These are phyloP conservation scores for Agaricus blazei DNA, from an alignment of 768 basidiomycete genomes.

Conservation along the genomic window DNA sequence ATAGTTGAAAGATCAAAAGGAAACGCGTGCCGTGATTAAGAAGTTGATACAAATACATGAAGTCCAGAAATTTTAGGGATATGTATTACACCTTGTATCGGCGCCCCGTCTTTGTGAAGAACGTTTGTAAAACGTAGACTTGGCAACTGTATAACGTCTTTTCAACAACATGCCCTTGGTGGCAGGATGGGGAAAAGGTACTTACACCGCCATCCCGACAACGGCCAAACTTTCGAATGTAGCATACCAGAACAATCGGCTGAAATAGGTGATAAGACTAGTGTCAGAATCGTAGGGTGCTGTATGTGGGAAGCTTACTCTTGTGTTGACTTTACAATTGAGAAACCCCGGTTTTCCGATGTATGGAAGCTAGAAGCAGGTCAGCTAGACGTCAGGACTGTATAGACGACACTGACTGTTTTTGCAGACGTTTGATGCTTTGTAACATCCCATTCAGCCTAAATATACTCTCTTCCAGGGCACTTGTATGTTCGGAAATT, in stretches of 20 bases:
- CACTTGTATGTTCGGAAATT: slow-evolving; percentile 87
- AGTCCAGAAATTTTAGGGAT: neutral
- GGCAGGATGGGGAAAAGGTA: slow-evolving; percentile 13
- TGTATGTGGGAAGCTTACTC: slow-evolving; percentile 40
- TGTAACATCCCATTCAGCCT: slow-evolving; percentile 82
- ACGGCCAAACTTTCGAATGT: slow-evolving; percentile 75
- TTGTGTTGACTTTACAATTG: slow-evolving; percentile 85
- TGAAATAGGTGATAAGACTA: slow-evolving; percentile 20
- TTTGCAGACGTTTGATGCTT: slow-evolving; percentile 90
- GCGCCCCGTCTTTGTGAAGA: slow-evolving; percentile 93
- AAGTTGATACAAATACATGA: slow-evolving; percentile 7
- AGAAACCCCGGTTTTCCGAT: slow-evolving; percentile 90
- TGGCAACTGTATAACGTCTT: slow-evolving; percentile 54
- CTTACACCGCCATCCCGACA: slow-evolving; percentile 85
- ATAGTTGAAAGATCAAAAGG: neutral
- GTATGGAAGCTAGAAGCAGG: slow-evolving; percentile 77
- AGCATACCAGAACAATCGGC: slow-evolving; percentile 93
- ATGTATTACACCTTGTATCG: slow-evolving; percentile 72
- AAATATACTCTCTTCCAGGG: slow-evolving; percentile 94
- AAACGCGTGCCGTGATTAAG: slow-evolving; percentile 9
- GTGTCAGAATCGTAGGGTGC: neutral
- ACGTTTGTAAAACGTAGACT: slow-evolving; percentile 90
- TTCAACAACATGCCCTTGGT: neutral
- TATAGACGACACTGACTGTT: slow-evolving; percentile 60
- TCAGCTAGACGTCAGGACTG: neutral